A percentile compares a stretch with the other conserved stretches of the same genome.
These are phyloP conservation scores for Debaryomyces maramus DNA, from an alignment of 805 yeast species.

Conservation along the genomic window DNA sequence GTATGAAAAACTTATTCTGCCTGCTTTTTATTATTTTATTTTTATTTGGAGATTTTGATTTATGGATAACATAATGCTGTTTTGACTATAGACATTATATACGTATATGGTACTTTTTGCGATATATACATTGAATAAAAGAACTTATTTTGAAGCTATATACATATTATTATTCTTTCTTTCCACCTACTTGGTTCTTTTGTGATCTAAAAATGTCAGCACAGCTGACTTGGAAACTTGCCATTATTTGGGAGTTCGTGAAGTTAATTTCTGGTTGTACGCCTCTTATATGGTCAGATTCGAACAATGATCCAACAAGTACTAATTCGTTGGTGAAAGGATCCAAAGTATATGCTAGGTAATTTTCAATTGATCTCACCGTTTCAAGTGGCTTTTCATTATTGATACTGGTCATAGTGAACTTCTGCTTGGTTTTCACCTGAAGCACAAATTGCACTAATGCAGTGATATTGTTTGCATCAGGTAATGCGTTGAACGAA, in stretches of 20 bases:
- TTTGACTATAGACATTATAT: neutral
- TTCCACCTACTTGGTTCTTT: neutral
- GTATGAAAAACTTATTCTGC: too few relatives aligned
- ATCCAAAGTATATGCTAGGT: constrained; percentile 39
- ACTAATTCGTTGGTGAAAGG: constrained; percentile 39
- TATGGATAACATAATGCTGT: neutral
- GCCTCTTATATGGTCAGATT: constrained; percentile 35
- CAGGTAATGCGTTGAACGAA: constrained; percentile 66
- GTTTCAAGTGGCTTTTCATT: constrained; percentile 16
- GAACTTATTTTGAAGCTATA: neutral
- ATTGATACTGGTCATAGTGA: constrained; percentile 25
- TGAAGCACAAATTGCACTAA: constrained; percentile 41
- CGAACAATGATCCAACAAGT: constrained; percentile 43
- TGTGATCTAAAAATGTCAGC: constrained; percentile 42
- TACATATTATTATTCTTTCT: constrained; percentile 1
- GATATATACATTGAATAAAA: neutral
- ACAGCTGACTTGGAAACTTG: constrained; percentile 30
- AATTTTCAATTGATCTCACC: constrained; percentile 33
- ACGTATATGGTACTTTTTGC: neutral
- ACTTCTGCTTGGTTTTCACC: constrained; percentile 37
- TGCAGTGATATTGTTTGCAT: constrained; percentile 36
- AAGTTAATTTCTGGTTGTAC: constrained; percentile 35
- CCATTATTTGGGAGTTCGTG: constrained; percentile 18
- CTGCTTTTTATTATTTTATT: too few relatives aligned
- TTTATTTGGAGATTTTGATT: neutral